Base-by-base conservation (phyloP, 176 grass and related monocot species). In the Paspalum vaginatum region DNA sequence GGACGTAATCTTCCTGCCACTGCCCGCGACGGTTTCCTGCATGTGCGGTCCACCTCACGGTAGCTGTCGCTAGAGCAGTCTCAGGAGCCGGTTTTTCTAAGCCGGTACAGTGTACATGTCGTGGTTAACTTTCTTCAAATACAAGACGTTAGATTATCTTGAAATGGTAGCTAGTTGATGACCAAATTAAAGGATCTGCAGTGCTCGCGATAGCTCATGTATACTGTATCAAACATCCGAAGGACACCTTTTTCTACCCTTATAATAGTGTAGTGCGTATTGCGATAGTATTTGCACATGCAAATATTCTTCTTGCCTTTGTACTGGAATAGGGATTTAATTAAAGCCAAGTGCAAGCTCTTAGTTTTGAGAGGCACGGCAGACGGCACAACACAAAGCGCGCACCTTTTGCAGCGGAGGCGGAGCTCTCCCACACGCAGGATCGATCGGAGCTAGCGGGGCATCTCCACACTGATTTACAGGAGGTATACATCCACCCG, bases 321-420 rank as follows among this genome's bases (percentile, higher is more conserved):
- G 11, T 39, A 9, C 17, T 11, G 20, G 48, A 74, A 43, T 54
- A 37, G 0, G 24, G 56, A 71, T 27, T 25, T 20, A 74, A 74
- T 25, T 20, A 74, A 74, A 75, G 65, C 60, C 17, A 22, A 66
- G 38, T 44, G 21, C 70, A 53, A n/a, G 70, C 71, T 83, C 61
- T 57, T 54, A 39, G 61, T 66, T 83, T 83, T 9, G 21, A 56
- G 11, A n/a, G n/a, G n/a, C n/a, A n/a, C n/a, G n/a, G n/a, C n/a
- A n/a, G 5, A 9, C 5, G 3, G 3, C 20, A 26, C 67, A 14
- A 43, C 67, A 48, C 44, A 16, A 47, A 69, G 9, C 46, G 20
- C 9, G 10, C 49, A 65, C 16, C 68, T 42, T 61, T 62, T 63
- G 54, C 41, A 49, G 65, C 12, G 43, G 41, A 44, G 55, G 65